Conservation (phyloP, 2,329 filamentous ascomycete genomes). For the Chaetomium globosum region DNA sequence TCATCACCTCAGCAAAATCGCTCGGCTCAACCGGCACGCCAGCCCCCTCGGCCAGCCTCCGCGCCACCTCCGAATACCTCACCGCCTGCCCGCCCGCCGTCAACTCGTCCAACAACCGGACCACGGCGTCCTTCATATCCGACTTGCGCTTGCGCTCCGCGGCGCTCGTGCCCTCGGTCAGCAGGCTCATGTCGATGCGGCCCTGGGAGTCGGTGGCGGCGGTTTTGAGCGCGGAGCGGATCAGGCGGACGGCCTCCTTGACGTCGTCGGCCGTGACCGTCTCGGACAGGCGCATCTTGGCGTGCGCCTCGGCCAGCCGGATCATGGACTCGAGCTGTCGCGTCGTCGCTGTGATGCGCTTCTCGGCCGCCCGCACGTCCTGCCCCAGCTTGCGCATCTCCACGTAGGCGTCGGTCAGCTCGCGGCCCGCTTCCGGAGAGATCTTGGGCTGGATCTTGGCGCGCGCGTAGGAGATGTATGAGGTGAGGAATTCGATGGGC, state of each 20-base stretch:
- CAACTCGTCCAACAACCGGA: slow-evolving; percentile 79
- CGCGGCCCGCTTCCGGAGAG: slow-evolving; percentile 75
- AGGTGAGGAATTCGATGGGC: slow-evolving; percentile 93
- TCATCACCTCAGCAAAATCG: slow-evolving; percentile 83
- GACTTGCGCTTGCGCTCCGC: slow-evolving; percentile 80
- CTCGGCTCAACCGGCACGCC: slow-evolving; percentile 71
- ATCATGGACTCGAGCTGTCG: slow-evolving; percentile 98
- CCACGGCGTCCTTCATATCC: slow-evolving; percentile 79
- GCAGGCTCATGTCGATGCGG: slow-evolving; percentile 92
- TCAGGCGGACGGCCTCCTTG: slow-evolving; percentile 85
- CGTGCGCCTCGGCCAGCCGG: slow-evolving; percentile 91
- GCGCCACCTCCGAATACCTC: slow-evolving; percentile 76
- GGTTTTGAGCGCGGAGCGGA: slow-evolving; percentile 92
- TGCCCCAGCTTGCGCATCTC: slow-evolving; percentile 93
- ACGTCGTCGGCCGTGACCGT: slow-evolving; percentile 82
- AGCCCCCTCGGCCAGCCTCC: slow-evolving; percentile 70
- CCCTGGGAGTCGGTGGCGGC: slow-evolving; percentile 93
- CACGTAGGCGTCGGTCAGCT: slow-evolving; percentile 85
- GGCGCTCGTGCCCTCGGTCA: slow-evolving; percentile 91
- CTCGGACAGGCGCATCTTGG: slow-evolving; percentile 87
- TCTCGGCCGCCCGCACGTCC: slow-evolving; percentile 83
- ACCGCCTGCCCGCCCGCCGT: slow-evolving; percentile 68
- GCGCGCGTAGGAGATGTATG: slow-evolving; percentile 96
- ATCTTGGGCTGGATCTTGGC: slow-evolving; percentile 81
- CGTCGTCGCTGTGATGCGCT: slow-evolving; percentile 96